Evolutionary conservation across 2,329 filamentous ascomycete species (phyloP), one percentile per base, ranked within the genome.

Genomic region (Dryadomyces quercus-mongolicae): DNA sequence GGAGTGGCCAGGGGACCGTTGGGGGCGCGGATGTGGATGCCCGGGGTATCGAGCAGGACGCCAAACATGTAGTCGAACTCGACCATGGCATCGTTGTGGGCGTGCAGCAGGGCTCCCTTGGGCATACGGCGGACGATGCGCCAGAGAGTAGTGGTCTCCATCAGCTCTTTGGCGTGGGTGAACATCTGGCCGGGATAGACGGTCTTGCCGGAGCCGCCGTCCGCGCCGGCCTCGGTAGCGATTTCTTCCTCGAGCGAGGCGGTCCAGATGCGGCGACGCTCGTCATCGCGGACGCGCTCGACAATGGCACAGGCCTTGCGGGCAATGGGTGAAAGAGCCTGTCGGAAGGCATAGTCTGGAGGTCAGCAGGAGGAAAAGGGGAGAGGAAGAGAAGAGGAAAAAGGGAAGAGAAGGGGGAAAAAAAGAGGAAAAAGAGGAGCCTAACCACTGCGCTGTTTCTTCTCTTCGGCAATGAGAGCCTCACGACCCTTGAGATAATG

Each of bases 161-260:
- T 94, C 42, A 82, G 81, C n/a, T 83, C 79, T 68, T 90, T 92
- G 61, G 89, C 89, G 40, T 92, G 76, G 40, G 80, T 84, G 69
- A 95, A 96, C 86, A 95, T 93, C 85, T 95, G 95, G 12, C 91
- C 91, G 0, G 89, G 89, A 65, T 86, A 88, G 51, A 92, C 72
- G 1, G 59, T 56, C 40, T 55, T 52, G 55, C 55, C 59, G 4
- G 31, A 22, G 10, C 54, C 9, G 21, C 31, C 43, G 1, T 47
- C 51, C 1, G 9, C 49, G 25, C 71, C 67, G n/a, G 69, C 72
- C 54, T 80, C 71, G 59, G 79, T 77, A 3, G 84, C 82, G 3
- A 89, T 71, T 47, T 75, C 75, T 63, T 91, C 83, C 62, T 92
- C 86, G 51, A 86, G 80, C 48, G 81, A 77, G 36, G 79, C 74